Evolutionary conservation across 495 filamentous ascomycete species (phyloP).

Genomic region (Penicillium desertorum): DNA sequence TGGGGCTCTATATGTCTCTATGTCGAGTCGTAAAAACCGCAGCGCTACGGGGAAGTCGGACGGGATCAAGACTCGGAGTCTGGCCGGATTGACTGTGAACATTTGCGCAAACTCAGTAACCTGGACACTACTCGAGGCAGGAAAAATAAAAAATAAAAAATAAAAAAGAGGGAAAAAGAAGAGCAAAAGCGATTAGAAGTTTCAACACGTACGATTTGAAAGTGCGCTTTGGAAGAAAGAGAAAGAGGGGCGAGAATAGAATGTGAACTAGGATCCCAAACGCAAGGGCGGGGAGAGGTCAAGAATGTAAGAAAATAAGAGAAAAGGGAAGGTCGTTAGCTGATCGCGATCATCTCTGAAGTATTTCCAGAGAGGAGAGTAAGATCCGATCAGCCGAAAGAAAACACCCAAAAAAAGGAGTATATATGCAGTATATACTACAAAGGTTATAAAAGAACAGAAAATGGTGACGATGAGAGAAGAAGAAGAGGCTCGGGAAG

Average conservation of each 20-base stretch:
- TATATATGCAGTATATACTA: neutral
- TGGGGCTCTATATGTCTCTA: slow-evolving; percentile 22
- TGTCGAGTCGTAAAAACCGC: slow-evolving; percentile 18
- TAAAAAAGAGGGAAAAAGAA: slow-evolving; percentile 12
- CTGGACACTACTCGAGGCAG: slow-evolving; percentile 3
- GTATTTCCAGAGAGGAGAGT: slow-evolving; percentile 9
- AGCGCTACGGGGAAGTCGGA: slow-evolving; percentile 24
- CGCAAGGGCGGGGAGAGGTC: slow-evolving; percentile 26
- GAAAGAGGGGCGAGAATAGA: slow-evolving; percentile 10
- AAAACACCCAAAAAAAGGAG: neutral
- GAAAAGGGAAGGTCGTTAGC: slow-evolving; percentile 25
- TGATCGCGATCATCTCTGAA: slow-evolving; percentile 28
- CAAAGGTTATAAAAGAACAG: slow-evolving; percentile 1
- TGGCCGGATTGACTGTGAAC: slow-evolving; percentile 27
- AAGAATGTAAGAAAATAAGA: slow-evolving; percentile 15
- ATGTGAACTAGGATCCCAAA: slow-evolving; percentile 18
- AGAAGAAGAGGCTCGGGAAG: slow-evolving; percentile 25
- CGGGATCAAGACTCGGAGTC: slow-evolving; percentile 24
- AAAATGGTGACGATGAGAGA: slow-evolving; percentile 32
- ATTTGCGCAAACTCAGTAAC: slow-evolving; percentile 21
- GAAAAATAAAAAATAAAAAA: too few relatives aligned
- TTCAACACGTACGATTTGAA: slow-evolving; percentile 25
- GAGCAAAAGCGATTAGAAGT: slow-evolving; percentile 3
- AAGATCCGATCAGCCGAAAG: slow-evolving; percentile 12
- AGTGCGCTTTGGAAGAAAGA: slow-evolving; percentile 9